Percentiles rank a stretch among this genome's conserved stretches.
Conservation (phyloP, 768 basidiomycete genomes). For the Termitomyces sp. region DNA sequence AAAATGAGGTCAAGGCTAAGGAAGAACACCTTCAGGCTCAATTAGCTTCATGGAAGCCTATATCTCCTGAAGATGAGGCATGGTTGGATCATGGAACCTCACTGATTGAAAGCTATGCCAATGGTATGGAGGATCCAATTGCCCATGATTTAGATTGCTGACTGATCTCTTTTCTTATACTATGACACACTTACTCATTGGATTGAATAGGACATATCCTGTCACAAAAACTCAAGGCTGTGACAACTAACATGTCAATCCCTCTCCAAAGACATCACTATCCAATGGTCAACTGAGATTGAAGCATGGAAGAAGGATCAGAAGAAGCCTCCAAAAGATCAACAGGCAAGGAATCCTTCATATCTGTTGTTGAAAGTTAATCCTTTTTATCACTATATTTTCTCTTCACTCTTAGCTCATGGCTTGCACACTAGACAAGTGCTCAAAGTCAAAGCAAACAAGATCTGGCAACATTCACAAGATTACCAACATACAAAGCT, state of each 20-base stretch:
- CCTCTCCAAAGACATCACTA: neutral
- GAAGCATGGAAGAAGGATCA: slow-evolving; percentile 13
- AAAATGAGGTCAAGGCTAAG: too few species aligned
- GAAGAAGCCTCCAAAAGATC: neutral
- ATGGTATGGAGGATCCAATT: neutral
- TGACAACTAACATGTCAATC: slow-evolving; percentile 3
- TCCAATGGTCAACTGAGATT: slow-evolving; percentile 9
- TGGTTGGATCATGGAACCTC: too few species aligned
- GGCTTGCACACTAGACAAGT: neutral
- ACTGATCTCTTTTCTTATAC: neutral
- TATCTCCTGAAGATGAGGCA: too few species aligned
- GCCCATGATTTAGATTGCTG: slow-evolving; percentile 5
- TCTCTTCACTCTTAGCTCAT: neutral
- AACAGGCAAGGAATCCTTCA: slow-evolving; percentile 4
- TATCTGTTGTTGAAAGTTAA: slow-evolving; percentile 2
- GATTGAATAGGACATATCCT: slow-evolving; percentile 3
- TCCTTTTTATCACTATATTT: neutral
- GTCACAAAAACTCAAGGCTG: slow-evolving; percentile 7
- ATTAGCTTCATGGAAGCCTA: too few species aligned
- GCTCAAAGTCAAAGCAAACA: neutral
- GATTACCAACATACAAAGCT: slow-evolving; percentile 8
- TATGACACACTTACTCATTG: neutral
- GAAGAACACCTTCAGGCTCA: too few species aligned
- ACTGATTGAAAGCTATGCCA: neutral
- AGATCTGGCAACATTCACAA: slow-evolving; percentile 5